Evolutionary conservation across 352 stramenopile species (phyloP).

Genomic region (Pythium brassicae): DNA sequence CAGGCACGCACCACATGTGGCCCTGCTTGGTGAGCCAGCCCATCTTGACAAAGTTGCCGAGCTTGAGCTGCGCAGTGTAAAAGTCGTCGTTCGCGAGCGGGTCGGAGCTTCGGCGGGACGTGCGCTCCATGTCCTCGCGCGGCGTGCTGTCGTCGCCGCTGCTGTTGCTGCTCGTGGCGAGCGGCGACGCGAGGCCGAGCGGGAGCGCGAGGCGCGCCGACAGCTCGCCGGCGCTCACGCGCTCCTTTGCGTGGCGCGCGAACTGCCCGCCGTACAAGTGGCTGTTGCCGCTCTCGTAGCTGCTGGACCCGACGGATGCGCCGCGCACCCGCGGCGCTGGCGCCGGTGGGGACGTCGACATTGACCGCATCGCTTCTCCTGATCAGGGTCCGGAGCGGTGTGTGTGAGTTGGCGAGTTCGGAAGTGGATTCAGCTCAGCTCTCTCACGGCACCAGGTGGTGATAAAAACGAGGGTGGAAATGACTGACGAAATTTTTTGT

Average conservation of each 20-base stretch:
- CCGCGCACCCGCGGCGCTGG: conserved; percentile 11
- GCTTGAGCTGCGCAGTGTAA: conserved; percentile 58
- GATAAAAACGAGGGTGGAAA: too few relatives aligned
- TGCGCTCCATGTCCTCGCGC: conserved; percentile 7
- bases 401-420: too few relatives aligned
- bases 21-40: conserved; percentile 84
- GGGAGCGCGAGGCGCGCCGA: too few relatives aligned
- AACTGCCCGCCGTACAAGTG: conserved; percentile 9
- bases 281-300: conserved; percentile 8
- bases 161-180: conserved; percentile 2
- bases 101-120: conserved; percentile 50
- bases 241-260: conserved; percentile 11
- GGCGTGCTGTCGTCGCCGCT: not conserved
- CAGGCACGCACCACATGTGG: conserved; percentile 59
- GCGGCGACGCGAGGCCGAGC: not conserved
- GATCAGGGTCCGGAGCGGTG: too few relatives aligned
- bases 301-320: conserved; percentile 14
- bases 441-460: too few relatives aligned
- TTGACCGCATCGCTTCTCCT: not conserved
- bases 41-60: conserved; percentile 77
- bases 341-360: conserved; percentile 2
- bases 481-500: too few relatives aligned
- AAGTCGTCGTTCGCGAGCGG: conserved; percentile 63
- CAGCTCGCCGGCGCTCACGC: conserved; percentile 8
- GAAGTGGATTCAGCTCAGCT: too few relatives aligned